Percentiles rank a stretch among this genome's conserved stretches.
phyloP scores from a whole-genome alignment of 345 rosid species.

The Turritis glabra region DNA sequence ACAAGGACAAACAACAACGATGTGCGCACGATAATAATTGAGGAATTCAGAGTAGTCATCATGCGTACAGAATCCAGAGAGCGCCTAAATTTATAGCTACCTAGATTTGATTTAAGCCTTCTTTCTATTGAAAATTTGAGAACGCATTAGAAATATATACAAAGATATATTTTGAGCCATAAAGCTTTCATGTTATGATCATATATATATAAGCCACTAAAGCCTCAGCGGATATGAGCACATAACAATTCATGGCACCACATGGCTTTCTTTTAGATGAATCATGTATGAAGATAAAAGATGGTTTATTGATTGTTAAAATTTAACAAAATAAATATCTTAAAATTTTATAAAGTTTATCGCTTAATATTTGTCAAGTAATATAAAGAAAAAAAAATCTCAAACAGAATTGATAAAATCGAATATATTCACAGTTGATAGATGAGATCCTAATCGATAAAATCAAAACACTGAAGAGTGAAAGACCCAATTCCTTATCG shows the following conservation, averaged over 20 bases:
- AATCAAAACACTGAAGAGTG: no score
- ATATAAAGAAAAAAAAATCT: no score
- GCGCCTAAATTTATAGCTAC: not conserved
- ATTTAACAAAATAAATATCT: no score
- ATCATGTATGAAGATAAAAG: not conserved
- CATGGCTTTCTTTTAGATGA: not conserved
- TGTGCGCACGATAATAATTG: conserved; percentile 24
- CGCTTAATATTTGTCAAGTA: no score
- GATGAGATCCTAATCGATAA: no score
- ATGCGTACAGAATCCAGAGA: conserved; percentile 16
- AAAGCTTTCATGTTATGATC: conserved; percentile 3
- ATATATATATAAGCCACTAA: conserved; percentile 22
- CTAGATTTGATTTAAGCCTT: conserved; percentile 6
- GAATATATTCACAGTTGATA: no score
- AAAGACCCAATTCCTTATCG: no score
- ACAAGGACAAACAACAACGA: not conserved
- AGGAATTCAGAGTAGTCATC: conserved; percentile 16
- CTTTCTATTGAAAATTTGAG: not conserved
- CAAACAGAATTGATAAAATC: no score
- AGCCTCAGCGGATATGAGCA: conserved; percentile 14
- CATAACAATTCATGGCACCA: not conserved
- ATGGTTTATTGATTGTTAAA: no score
- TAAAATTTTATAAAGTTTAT: no score
- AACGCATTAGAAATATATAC: not conserved
- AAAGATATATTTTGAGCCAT: not conserved